Evolutionary conservation across 2,329 filamentous ascomycete species (phyloP), one percentile per base, ranked within the genome.

Genomic region (Xylaria sp.): DNA sequence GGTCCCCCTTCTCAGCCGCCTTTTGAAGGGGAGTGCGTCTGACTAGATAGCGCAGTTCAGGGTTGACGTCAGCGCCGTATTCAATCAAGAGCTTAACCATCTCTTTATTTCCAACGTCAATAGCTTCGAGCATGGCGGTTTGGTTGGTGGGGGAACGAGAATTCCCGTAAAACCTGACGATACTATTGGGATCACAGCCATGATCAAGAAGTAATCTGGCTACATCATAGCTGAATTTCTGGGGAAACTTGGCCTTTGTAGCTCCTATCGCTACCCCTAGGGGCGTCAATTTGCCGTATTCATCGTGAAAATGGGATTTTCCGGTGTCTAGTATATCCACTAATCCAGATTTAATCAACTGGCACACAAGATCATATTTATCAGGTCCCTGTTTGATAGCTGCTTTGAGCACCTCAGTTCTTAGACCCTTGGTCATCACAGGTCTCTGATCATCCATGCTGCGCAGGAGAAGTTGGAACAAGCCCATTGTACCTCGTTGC

Each of bases 1-100:
- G 32, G 15, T 60, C 64, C 3, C 67, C 61, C 0, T 55, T 20
- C 28, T 66, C 63, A 5, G 64, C 68, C 3, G 72, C 70, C 50
- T 60, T 48, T 36, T 73, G 70, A 7, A 74, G 65, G 10, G 72
- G 72, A 2, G 70, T 73, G 12, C 55, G 50, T 20, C 36, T 30
- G 34, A 59, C 43, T 9, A 13, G 6, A 67, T 56, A 9, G 48
- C 59, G 28, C 12, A 65, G 5, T 23, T 20, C 20, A 34, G n/a
- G 13, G 32, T 72, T 72, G 3, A 73, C 34, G 3, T 65, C 12
- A 10, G 70, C 72, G 5, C 66, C 60, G 12, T 59, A 6, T 0
- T 53, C 15, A n/a, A 73, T 64, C 1, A 73, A n/a, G 15, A 74
- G 67, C n/a, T 65, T 18, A 4, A 71, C 43, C 2, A 69, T n/a